A percentile compares a stretch with the other conserved stretches of the same genome.
Conservation (phyloP, 2,329 filamentous ascomycete genomes). For the Calycina herbarum region DNA sequence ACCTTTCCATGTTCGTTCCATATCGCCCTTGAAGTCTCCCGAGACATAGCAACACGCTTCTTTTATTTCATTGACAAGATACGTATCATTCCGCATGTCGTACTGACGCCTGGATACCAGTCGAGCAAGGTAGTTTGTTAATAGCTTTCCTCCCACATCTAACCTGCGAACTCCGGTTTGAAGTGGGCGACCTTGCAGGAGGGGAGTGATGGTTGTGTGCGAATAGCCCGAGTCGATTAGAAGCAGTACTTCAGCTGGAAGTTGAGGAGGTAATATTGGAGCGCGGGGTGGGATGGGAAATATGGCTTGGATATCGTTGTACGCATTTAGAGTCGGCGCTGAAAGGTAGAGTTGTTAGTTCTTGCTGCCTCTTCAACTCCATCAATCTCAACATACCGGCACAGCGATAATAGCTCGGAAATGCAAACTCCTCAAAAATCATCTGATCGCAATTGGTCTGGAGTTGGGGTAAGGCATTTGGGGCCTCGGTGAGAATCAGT, state of each 20-base stretch:
- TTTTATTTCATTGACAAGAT: conserved; percentile 95
- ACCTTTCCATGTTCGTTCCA: conserved; percentile 84
- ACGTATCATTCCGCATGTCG: conserved; percentile 91
- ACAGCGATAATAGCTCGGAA: conserved; percentile 79
- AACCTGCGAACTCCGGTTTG: conserved; percentile 81
- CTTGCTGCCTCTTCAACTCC: background rate
- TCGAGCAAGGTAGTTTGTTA: conserved; percentile 91
- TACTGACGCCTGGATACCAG: conserved; percentile 88
- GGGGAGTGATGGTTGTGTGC: conserved; percentile 84
- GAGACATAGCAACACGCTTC: conserved; percentile 85
- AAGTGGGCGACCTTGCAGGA: conserved; percentile 77
- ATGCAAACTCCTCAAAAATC: conserved; percentile 95
- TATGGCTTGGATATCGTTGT: conserved; percentile 71
- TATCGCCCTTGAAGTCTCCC: conserved; percentile 70
- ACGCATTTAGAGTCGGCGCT: conserved; percentile 78
- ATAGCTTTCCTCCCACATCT: conserved; percentile 86
- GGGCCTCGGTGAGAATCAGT: conserved; percentile 80
- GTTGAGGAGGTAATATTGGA: conserved; percentile 41
- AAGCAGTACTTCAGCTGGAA: conserved; percentile 78
- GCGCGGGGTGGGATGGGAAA: conserved; percentile 60
- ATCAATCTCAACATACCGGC: conserved; percentile 52
- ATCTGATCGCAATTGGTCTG: conserved; percentile 94
- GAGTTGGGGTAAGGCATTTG: conserved; percentile 76
- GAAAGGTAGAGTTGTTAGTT: background rate
- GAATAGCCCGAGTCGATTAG: conserved; percentile 92